Evolutionary conservation across 768 basidiomycete species (phyloP), one percentile per base, ranked within the genome.

Genomic region (Leccinum imitatum): DNA sequence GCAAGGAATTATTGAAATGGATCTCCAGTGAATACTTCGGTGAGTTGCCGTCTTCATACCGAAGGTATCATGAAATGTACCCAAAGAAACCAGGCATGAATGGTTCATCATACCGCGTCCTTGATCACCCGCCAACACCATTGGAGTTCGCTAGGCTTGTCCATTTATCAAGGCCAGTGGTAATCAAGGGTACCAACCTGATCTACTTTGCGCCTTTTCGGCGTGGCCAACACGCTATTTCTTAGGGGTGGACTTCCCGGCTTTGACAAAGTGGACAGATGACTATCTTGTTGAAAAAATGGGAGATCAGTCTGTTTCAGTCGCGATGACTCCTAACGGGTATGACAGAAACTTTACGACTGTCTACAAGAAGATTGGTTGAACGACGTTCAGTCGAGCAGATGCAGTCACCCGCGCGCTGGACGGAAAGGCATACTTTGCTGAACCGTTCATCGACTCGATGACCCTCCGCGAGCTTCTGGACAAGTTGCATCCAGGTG

Each of bases 291-390:
- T 74, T 13, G 64, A 77, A n/a, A 71, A 69, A 53, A 85, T 91
- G 81, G 84, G 80, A 3, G 73, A 82, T 4, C 72, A 71, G 27
- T 56, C 63, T 33, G 80, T 95, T 41, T 88, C 89, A 7, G 84
- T 95, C 31, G 90, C 93, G 2, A 80, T 89, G 46, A 95, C 93
- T 6, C 91, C 93, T 0, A 84, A 93, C 62, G 93, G 93, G 93
- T 93, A 63, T 63, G 81, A 41, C 21, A 7, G 19, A 15, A 59
- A 27, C 48, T 17, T 47, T 56, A 11, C 27, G 50, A 57, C 46
- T 37, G 8, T 35, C 39, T 51, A 27, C 39, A 23, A 41, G 60
- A 59, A 37, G 37, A 50, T 53, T 67, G 63, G 57, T 66, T 59
- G 59, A 63, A 63, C 54, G 30, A 39, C 23, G 50, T 25, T 48